These are phyloP conservation scores for Waltergamsia citrina DNA, from an alignment of 2,329 filamentous ascomycete species.

Conservation along the genomic window DNA sequence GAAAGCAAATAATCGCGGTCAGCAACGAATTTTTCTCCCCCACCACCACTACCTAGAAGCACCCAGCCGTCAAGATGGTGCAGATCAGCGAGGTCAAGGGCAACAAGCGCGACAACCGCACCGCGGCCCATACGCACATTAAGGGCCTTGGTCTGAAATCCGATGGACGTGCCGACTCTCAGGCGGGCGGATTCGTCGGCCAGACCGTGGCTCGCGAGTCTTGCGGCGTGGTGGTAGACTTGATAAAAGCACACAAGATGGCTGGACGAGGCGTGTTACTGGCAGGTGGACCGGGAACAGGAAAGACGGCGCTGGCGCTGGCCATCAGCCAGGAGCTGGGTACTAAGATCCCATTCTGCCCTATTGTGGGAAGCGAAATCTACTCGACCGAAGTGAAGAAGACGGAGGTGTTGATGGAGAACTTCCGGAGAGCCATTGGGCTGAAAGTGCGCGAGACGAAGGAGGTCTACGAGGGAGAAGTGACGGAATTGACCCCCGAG, in stretches of 20 bases:
- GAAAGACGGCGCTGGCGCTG: constrained; percentile 92
- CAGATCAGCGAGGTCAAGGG: constrained; percentile 92
- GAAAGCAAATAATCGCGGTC: too few relatives aligned
- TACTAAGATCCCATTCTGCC: constrained; percentile 96
- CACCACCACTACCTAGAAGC: not conserved
- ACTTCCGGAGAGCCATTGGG: constrained; percentile 93
- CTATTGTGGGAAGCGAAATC: constrained; percentile 95
- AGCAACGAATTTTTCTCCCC: too few relatives aligned
- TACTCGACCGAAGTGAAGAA: constrained; percentile 99
- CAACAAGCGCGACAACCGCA: constrained; percentile 90
- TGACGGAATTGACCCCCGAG: constrained; percentile 93
- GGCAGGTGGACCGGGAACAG: constrained; percentile 89
- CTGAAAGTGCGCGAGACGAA: constrained; percentile 97
- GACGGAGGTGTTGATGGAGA: constrained; percentile 98
- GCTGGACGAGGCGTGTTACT: constrained; percentile 87
- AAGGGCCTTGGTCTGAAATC: constrained; percentile 80
- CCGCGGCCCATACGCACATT: constrained; percentile 95
- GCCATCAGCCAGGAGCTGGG: constrained; percentile 95
- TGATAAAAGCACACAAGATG: constrained; percentile 97
- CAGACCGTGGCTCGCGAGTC: constrained; percentile 88
- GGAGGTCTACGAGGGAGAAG: constrained; percentile 98
- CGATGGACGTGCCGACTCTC: constrained; percentile 77
- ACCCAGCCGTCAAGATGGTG: constrained; percentile 49
- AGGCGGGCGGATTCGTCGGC: constrained; percentile 79
- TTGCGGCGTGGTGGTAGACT: constrained; percentile 89